Base-by-base conservation (phyloP, 2,329 filamentous ascomycete species). In the Ophiostoma ulmi region DNA sequence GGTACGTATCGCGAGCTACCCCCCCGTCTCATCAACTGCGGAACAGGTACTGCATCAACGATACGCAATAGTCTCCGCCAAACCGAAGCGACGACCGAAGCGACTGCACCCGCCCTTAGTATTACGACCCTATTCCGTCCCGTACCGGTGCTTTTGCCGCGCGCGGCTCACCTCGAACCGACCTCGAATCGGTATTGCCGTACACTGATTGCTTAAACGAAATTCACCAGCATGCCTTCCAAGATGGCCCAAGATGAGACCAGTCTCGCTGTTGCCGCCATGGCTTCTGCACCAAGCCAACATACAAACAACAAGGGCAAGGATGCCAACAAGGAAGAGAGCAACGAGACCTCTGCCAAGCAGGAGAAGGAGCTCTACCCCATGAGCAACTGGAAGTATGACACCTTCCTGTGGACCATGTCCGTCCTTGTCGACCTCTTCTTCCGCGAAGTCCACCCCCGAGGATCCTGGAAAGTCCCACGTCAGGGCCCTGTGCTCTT, bases 361-460 rank as follows among this genome's bases (percentile, higher is more conserved):
- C 63, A 36, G 35, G 52, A 69, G 55, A 69, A 76, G 69, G 87
- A 90, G 78, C 81, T 88, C 64, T 88, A 88, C 75, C 87, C 88
- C 69, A 91, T 91, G 88, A 88, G 87, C 76, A 85, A 87, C 75
- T 91, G 87, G 84, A 89, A 90, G 74, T 94, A 94, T 79, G 91
- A 94, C 81, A 84, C 89, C 72, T 91, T 93, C 77, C 84, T 94
- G 41, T 93, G 91, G 85, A 85, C 85, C 67, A 90, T 93, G 78
- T 91, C 90, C 61, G 87, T 98, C 74, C 85, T 98, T 69, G 89
- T 96, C 74, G 95, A 99, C 80, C 88, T 97, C 75, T 99, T 99
- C 87, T 99, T 99, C 84, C 90, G 95, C 75, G 95, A 99, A 81
- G 93, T 99, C 20, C 94, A 98, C 78, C 95, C 95, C 14, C 88